phyloP scores from a whole-genome alignment of 148 eudicot genomes.

The Silene conica region DNA sequence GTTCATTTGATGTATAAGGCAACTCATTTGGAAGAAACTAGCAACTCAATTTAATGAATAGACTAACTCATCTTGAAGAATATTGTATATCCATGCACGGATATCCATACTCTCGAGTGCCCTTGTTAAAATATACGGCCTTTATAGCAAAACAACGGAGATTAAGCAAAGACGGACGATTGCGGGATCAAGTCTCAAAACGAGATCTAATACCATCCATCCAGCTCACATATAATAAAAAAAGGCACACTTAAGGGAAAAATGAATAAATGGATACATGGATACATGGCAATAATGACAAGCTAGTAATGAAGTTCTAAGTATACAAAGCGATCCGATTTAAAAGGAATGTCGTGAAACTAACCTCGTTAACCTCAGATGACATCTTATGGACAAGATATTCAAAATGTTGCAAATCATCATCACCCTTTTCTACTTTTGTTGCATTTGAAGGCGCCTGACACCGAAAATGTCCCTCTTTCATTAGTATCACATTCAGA shows the following conservation, averaged over 20 bases:
- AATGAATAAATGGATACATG: neutral
- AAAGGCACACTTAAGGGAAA: neutral
- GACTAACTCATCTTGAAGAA: neutral
- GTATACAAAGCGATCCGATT: neutral
- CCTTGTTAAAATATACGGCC: neutral
- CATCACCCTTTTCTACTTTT: neutral
- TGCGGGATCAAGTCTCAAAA: too few relatives aligned
- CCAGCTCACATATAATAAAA: neutral
- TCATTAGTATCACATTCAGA: neutral
- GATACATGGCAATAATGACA: neutral
- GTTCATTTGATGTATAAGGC: too few relatives aligned
- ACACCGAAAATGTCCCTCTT: neutral
- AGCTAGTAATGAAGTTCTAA: neutral
- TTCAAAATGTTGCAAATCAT: conserved; percentile 9
- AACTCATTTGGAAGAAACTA: too few relatives aligned
- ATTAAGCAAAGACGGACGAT: too few relatives aligned
- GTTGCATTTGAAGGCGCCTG: conserved; percentile 16
- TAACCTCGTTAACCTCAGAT: conserved; percentile 14
- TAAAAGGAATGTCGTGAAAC: neutral
- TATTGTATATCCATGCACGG: neutral
- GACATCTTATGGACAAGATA: conserved; percentile 11
- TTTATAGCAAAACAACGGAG: too few relatives aligned
- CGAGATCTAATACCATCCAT: neutral
- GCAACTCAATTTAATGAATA: neutral
- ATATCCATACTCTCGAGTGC: neutral